Evolutionary conservation across 108 stramenopile species (phyloP), one percentile per base, ranked within the genome.

Genomic region (Cyclotella cryptica): DNA sequence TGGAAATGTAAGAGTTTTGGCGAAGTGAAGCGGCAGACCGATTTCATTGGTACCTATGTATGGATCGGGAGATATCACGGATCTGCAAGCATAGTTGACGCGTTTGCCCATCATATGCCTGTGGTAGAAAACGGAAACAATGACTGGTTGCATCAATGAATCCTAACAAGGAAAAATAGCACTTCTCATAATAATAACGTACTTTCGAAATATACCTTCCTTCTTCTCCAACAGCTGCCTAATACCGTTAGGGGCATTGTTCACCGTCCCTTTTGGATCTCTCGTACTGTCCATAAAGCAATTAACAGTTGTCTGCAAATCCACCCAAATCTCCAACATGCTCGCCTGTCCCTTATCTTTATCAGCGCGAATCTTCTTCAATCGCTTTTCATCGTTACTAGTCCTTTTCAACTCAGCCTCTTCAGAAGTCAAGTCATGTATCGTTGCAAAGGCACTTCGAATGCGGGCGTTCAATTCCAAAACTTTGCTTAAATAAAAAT

Each of bases 101-200:
- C 99, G 98, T 78, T 99, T 99, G 11, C 99, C 99, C 99, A 99
- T 99, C 99, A 99, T 99, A 83, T 99, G 97, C 77, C 89, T 89
- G 19, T 84, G 14, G 43, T 3, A 30, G 70, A 22, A 41, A 51
- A 15, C 24, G 26, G 19, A 12, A 17, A 46, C n/a, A 10, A 22
- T 15, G 3, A 40, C 3, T 18, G 5, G 40, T 24, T 14, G 3
- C 30, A 40, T 24, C 15, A 10, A 40, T 62, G 39, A 1, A 14
- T 62, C 39, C 61, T 18, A 3, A 9, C 12, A 39, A 30, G 0
- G 39, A 18, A 30, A 45, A 11, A 22, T 1, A 62, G 35, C 9
- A 9, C 9, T 15, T 29, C 27, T 40, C 13, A 53, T 47, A 71
- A 30, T 1, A 43, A 22, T 19, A 58, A 72, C 71, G 28, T 44